Conservation (phyloP, 352 stramenopile species). For the Globisporangium parvum region DNA sequence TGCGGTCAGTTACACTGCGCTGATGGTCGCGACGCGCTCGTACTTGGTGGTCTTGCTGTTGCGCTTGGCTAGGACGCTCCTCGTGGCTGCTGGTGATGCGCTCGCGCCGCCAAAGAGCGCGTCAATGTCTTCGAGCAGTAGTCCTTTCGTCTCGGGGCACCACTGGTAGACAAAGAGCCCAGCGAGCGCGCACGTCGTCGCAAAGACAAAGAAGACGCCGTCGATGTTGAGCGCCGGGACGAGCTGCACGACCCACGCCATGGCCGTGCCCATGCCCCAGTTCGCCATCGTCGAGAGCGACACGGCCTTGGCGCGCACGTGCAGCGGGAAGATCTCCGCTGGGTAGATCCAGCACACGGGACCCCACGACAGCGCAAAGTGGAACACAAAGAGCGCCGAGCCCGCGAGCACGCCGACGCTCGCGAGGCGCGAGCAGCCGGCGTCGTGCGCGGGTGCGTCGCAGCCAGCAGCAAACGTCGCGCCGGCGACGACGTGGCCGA, state of each 20-base stretch:
- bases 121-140: conserved; percentile 60
- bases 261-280: conserved; percentile 28
- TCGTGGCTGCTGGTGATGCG: background rate
- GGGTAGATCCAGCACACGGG: conserved; percentile 57
- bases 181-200: conserved; percentile 30
- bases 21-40: background rate
- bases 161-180: conserved; percentile 47
- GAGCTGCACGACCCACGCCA: conserved; percentile 41
- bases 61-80: too few relatives aligned
- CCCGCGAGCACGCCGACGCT: conserved; percentile 25
- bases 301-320: conserved; percentile 41
- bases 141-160: conserved; percentile 49
- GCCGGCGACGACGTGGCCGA: conserved; percentile 18
- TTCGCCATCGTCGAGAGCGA: conserved; percentile 34
- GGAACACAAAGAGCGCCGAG: conserved; percentile 35
- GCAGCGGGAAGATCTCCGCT: conserved; percentile 50
- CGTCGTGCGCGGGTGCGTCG: background rate
- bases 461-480: background rate
- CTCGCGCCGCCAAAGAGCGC: conserved; percentile 30
- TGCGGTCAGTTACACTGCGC: background rate
- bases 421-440: conserved; percentile 9
- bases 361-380: conserved; percentile 51
- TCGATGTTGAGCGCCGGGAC: conserved; percentile 41
- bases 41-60: background rate
- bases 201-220: conserved; percentile 45